These are phyloP conservation scores for Penicillium waksmanii DNA, from an alignment of 495 filamentous ascomycete species.

Conservation along the genomic window DNA sequence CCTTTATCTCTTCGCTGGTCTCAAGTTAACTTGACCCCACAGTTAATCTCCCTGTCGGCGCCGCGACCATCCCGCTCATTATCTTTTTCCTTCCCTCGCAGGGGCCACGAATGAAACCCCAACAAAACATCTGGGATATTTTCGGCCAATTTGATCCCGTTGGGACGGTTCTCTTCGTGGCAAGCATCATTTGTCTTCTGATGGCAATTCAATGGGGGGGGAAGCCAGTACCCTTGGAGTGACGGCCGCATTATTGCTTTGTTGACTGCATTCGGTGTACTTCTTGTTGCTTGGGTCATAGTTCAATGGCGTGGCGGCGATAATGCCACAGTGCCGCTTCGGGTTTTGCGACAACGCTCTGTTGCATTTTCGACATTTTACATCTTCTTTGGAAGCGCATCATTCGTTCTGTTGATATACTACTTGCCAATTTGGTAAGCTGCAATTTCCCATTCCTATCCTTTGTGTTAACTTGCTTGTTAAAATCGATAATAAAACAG, in stretches of 20 bases:
- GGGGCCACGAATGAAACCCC: no score
- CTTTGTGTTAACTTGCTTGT: conserved; percentile 5
- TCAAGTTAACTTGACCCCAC: neutral
- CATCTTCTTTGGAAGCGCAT: conserved; percentile 15
- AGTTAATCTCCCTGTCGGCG: conserved; percentile 52
- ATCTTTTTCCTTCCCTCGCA: conserved; percentile 6
- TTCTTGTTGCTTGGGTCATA: conserved; percentile 23
- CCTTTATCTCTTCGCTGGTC: neutral
- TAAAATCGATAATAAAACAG: conserved; percentile 18
- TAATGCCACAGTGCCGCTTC: conserved; percentile 37
- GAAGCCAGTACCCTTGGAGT: conserved; percentile 41
- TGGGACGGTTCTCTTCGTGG: conserved; percentile 34
- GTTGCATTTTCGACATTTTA: conserved; percentile 19
- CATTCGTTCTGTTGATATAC: conserved; percentile 47
- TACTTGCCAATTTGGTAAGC: conserved; percentile 66
- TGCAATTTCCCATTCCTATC: conserved; percentile 29
- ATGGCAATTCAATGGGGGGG: conserved; percentile 52
- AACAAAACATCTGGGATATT: neutral
- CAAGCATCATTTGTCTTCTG: conserved; percentile 41
- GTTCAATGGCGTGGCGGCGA: conserved; percentile 31
- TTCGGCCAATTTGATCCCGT: conserved; percentile 25
- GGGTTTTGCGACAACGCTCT: conserved; percentile 37
- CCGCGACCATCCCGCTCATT: conserved; percentile 25
- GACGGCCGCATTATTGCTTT: conserved; percentile 39
- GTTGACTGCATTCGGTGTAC: conserved; percentile 35